Evolutionary conservation across 2,329 filamentous ascomycete species (phyloP), one percentile per base, ranked within the genome.

Genomic region (Botrytis sinoallii): DNA sequence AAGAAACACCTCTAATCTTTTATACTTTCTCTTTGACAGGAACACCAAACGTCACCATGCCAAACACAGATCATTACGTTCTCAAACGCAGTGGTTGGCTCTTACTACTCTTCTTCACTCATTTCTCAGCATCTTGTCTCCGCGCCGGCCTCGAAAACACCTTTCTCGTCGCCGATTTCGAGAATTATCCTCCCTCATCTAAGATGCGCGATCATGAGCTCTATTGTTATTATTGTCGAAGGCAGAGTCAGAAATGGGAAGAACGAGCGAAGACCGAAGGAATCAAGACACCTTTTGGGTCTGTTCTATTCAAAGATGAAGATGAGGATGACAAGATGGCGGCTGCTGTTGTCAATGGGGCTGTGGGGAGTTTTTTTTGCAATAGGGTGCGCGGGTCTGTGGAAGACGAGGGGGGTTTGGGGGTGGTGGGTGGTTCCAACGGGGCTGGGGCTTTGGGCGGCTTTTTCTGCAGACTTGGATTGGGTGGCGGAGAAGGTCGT

Each of bases 61-160:
- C 67, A 12, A 12, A 29, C 38, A 65, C 46, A 25, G 69, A 52
- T 3, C 59, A 71, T 35, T 48, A 48, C n/a, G 20, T 63, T 4
- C 57, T 71, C 57, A 52, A 65, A 71, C 69, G 69, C 35, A 64
- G 57, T 44, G 57, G 57, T n/a, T 71, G 69, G 69, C 57, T 71
- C 10, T 12, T 71, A 12, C 69, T 71, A 18, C 57, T 63, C 44
- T 12, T 55, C 35, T 6, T 71, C 5, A 71, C 69, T 25, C 59
- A 44, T 18, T n/a, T 44, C 59, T 64, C 57, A 1, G 57, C 44
- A 38, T 16, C 18, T 7, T 29, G 64, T 25, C 42, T 71, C 25
- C 35, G 64, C 59, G 3, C 42, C 42, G 18, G 18, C 22, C 35
- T 60, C 44, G 32, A 20, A 22, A 22, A 8, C 57, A 10, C 12